Evolutionary conservation across 805 yeast genomes (phyloP), one percentile per base, ranked within the genome.

Genomic region (Priceomyces castillae): DNA sequence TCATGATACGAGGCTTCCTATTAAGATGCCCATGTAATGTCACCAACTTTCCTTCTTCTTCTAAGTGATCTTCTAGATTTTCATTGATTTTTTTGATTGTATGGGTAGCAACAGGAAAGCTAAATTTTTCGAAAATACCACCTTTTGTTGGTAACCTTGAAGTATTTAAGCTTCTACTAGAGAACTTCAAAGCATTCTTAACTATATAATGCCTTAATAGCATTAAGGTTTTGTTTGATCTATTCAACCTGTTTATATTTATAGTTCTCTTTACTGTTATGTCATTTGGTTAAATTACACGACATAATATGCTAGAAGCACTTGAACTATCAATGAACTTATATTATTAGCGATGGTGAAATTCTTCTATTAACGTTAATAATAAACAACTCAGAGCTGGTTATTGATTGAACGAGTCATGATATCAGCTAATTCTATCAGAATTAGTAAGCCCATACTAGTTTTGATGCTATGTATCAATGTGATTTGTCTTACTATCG

Each of bases 1-100:
- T 82, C 41, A 86, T 67, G 41, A 80, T 79, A 42, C 84, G 74
- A 0, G 96, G 94, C 50, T 83, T 82, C 17, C 77, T 71, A 54
- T 88, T 81, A 14, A 92, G 76, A 89, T 97, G 94, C 0, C 99
- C 98, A 49, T 87, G 80, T 6, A 92, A 50, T 0, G 75, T 70
- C 2, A 84, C 76, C 11, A 61, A 51, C 38, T 31, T 34, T 9
- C 18, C 25, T 12, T 16, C 37, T 36, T 38, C 39, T 14, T 41
- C 34, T 25, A 52, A 47, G 22, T 42, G 47, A 0, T 34, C 9
- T 2, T 49, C 50, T 7, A 58, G 34, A 11, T 48, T 35, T 20
- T 17, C 4, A n/a, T 38, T 33, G 4, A 57, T 43, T 19, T 44
- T 46, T 2, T 35, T 36, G n/a, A 65, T 49, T 7, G 55, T 46